phyloP scores from a whole-genome alignment of 768 basidiomycete genomes.

The Trametes gibbosa region DNA sequence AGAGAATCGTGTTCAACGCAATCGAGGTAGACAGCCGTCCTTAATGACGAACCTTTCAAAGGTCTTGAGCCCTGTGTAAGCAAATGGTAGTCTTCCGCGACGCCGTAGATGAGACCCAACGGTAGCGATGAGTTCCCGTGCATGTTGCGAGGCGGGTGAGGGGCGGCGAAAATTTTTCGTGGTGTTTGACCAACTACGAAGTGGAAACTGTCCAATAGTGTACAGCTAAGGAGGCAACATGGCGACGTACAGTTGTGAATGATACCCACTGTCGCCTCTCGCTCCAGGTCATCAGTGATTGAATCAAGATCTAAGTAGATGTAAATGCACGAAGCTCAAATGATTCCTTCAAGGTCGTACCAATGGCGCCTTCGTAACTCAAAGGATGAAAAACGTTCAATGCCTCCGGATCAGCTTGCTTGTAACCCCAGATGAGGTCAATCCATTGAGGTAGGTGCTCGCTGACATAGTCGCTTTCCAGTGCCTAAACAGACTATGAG shows the following conservation, averaged over 20 bases:
- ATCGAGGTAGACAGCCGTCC: neutral
- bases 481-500: slow-evolving; percentile 49
- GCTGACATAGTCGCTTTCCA: slow-evolving; percentile 87
- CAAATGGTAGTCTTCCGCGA: slow-evolving; percentile 80
- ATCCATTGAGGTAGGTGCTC: slow-evolving; percentile 86
- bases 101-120: slow-evolving; percentile 64
- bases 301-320: slow-evolving; percentile 66
- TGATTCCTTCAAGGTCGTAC: slow-evolving; percentile 32
- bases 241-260: slow-evolving; percentile 83
- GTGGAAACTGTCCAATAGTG: neutral
- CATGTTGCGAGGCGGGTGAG: slow-evolving; percentile 75
- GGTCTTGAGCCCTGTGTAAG: slow-evolving; percentile 56
- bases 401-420: slow-evolving; percentile 74
- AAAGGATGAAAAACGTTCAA: slow-evolving; percentile 90
- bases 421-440: slow-evolving; percentile 89
- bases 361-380: slow-evolving; percentile 89
- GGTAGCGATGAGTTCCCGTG: slow-evolving; percentile 75
- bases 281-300: slow-evolving; percentile 83
- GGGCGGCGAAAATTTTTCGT: slow-evolving; percentile 70
- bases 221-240: too few species aligned
- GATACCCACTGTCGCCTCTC: slow-evolving; percentile 90
- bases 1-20: neutral
- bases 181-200: slow-evolving; percentile 88
- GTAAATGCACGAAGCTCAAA: too few species aligned
- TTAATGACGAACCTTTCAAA: slow-evolving; percentile 47